Evolutionary conservation across 331 rosid species (phyloP), one percentile per base, ranked within the genome.

Genomic region (Rhamnella rubrinervis): DNA sequence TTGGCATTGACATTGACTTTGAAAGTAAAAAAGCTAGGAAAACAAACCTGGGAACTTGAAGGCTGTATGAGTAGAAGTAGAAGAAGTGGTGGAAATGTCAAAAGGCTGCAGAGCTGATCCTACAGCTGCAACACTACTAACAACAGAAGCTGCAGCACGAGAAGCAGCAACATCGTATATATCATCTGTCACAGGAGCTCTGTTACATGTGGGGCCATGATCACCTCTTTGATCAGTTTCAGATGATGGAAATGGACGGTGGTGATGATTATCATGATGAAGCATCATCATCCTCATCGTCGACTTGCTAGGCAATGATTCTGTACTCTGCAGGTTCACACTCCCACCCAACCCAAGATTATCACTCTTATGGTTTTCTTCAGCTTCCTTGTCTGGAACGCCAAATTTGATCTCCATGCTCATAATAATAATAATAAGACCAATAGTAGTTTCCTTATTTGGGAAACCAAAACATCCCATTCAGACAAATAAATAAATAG

Each of bases 201-300:
- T 55, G 68, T 58, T 71, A 55, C 62, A 19, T 8, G 87, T 87
- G 89, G 96, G 95, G 47, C 95, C 96, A 84, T 70, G 71, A 65
- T 44, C 66, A 63, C 63, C 73, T 69, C 73, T 53, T 44, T 8
- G 14, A 9, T 11, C 11, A 19, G 23, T 60, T 71, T 75, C 72
- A 28, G 63, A 75, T 9, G 80, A 71, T 56, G 80, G 63, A 16
- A 75, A 77, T 76, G 84, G 83, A 90, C 86, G 92, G 86, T 85
- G 75, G 63, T 73, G 88, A 83, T 88, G 87, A 83, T 88, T 80
- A 74, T 75, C 80, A 50, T 70, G 86, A 81, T 77, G 77, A 80
- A 66, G 73, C 91, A 77, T 80, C 81, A 70, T 81, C 82, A 62
- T 80, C 76, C 19, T 87, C 71, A 11, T 67, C 74, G 8, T 28